Evolutionary conservation across 1,284 basidiomycete genomes (phyloP), one percentile per base, ranked within the genome.

Genomic region (Wallemia hederae): DNA sequence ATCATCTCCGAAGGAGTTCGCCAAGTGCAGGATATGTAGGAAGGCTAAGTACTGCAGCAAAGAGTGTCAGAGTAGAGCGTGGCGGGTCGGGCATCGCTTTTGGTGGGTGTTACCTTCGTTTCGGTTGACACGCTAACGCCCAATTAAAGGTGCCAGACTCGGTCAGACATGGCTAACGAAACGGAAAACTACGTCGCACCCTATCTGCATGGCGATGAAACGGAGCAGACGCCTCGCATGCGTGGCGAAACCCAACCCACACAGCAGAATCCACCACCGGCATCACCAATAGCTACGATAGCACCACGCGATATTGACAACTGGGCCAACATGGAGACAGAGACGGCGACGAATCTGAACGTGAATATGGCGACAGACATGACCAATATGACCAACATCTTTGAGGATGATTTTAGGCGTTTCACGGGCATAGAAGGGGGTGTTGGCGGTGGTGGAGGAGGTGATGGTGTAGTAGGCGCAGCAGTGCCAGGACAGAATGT

Each of bases 1-100:
- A 71, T 75, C 77, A 24, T 88, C 81, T 66, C 87, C 92, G 2
- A 78, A 91, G 29, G 89, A 98, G 71, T 98, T 98, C 72, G 91
- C 92, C 22, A 98, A 98, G 70, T 98, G 92, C 68, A 73, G 94
- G 60, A 75, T 91, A 63, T 98, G 94, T 73, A 74, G 91, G 65
- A 97, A 97, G 72, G 92, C 92, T 11, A 98, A 98, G 71, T 98
- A 98, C 70, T 98, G 94, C 70, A 87, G 86, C 61, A 97, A 97
- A 72, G 85, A 90, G 66, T 98, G 94, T 70, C 92, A 98, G 74
- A 89, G 85, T 67, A 87, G 83, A 33, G 91, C 90, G 1, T 98
- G 91, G 94, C 85, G 84, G 64, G 89, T 91, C 67, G 92, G 94
- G 0, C 92, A 98, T 70, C 77, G 92, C 60, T 97, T 85, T 67